Base-by-base conservation (phyloP, 768 basidiomycete species). In the Saitozyma podzolica region DNA sequence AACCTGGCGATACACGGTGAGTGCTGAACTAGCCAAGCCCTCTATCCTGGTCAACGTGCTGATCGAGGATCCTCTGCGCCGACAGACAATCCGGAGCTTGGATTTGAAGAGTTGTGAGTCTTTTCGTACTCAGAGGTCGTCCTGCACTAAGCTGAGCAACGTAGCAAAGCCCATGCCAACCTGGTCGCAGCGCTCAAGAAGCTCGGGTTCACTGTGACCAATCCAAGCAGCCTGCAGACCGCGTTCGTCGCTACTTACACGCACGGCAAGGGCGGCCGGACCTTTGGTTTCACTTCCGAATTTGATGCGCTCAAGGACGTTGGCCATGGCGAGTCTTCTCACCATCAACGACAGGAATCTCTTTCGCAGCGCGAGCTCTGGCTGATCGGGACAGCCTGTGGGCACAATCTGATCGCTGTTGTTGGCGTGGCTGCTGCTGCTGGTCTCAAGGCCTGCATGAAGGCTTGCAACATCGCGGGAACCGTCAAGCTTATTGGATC, bases 371-470 rank as follows among this genome's bases (percentile, higher is more conserved):
- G 9, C 8, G 17, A 45, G 54, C n/a, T 20, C 29, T 29, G 29
- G 2, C 29, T 29, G 29, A 29, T 29, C 29, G 29, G 29, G 29
- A 40, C 29, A 54, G 66, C 67, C 10, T 68, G 67, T 42, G 67
- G 67, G 8, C 67, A 68, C 49, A 68, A 68, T 39, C 59, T 68
- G 40, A 68, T 68, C 42, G 63, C 67, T 10, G 64, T 68, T 14
- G 52, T 50, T 9, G 67, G 67, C 17, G 51, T 65, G 16, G 67
- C 58, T n/a, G 67, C 67, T 9, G 63, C 55, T 20, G 51, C 60
- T 37, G 67, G 48, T 5, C 39, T 68, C 29, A 65, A 65, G 20
- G 63, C 67, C 8, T 65, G 55, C 6, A 49, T 68, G 59, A 62
- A 53, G 17, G 37, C 61, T 39, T 58, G 55, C 60, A 40, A 68